Base-by-base conservation (phyloP, 176 grass and related monocot species). In the Juncus effusus region DNA sequence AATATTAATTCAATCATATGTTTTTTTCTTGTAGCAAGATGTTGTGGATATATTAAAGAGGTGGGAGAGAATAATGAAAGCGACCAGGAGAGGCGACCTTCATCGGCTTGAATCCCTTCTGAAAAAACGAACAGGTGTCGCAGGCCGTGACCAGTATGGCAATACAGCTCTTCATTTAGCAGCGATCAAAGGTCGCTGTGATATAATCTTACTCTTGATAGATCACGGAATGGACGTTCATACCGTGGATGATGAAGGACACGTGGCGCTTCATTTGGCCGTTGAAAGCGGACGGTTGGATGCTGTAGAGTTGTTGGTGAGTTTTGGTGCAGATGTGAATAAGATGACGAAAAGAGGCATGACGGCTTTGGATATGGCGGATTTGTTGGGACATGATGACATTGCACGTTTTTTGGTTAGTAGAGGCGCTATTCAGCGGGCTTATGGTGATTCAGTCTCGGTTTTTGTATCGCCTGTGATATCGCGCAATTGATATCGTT, bases 51-150 rank as follows among this genome's bases (percentile, higher is more conserved):
- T 86, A 4, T 78, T 96, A 66, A 77, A 86, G 37, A 79, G 87
- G 38, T 84, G 85, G 85, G 87, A 96, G 77, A 75, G 81, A 45
- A 85, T 96, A 12, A 79, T 96, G 82, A 83, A 87, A 49, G 92
- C 92, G 14, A 78, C 80, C 47, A 72, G 93, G 56, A 81, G 80
- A 44, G 87, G 92, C n/a, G 87, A 96, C 77, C 7, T 89, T 6
- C 28, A 54, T 37, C 84, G 60, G 54, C 93, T 96, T 10, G 77
- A 91, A 76, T 15, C 72, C 58, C 77, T 96, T 35, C 70, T 96
- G 8, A 75, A 55, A 56, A 96, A 89, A 80, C 80, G 79, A 44
- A 69, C 71, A 0, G 85, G 65, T 3, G 45, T 89, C 70, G 66
- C 54, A 56, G 85, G 93, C 9, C 70, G 74, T 56, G 93, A 96